Base-by-base conservation (phyloP, 1,284 basidiomycete genomes). In the Takashimella tepidaria region DNA sequence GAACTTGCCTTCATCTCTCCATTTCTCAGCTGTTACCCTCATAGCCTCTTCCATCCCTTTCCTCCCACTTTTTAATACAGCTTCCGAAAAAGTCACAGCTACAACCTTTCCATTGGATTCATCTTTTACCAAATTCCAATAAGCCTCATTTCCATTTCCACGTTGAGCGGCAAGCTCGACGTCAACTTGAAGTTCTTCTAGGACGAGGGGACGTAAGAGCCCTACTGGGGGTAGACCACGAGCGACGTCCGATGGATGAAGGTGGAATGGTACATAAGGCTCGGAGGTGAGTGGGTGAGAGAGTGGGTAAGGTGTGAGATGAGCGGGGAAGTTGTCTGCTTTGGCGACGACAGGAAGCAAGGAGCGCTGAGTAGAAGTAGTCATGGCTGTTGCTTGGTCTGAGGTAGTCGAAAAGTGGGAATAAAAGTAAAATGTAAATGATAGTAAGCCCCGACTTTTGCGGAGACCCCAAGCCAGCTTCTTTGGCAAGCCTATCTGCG, bases 261-360 rank as follows among this genome's bases (percentile, higher is more conserved):
- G 31, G 57, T 61, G 59, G 41, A 61, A 58, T 4, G 59, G 57
- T 1, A 50, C 42, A 37, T 58, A 58, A 1, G 3, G 19, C 49
- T 61, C 57, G 45, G 25, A 42, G 5, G 51, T 47, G 21, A 16
- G n/a, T 3, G 52, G 55, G 40, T 57, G 51, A 26, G 45, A 45
- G 2, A 52, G 50, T 0, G 67, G 70, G 41, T 56, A 66, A 13
- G 50, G 47, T n/a, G 51, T 31, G 10, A 24, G 37, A 25, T 61
- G 56, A 5, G 43, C 31, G 4, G 79, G 69, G 52, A 83, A 83
- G 68, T 87, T 88, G 72, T 88, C 82, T 69, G 84, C 86, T 16
- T 75, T 71, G 45, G 80, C 75, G 47, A 88, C 73, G 55, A 88
- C 64, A 22, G 84, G 78, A 37, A 88, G 79, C 58, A 84, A 82